A percentile compares a stretch with the other conserved stretches of the same genome.
Conservation (phyloP, 2,329 filamentous ascomycete genomes). For the Gnomoniopsis sp. region DNA sequence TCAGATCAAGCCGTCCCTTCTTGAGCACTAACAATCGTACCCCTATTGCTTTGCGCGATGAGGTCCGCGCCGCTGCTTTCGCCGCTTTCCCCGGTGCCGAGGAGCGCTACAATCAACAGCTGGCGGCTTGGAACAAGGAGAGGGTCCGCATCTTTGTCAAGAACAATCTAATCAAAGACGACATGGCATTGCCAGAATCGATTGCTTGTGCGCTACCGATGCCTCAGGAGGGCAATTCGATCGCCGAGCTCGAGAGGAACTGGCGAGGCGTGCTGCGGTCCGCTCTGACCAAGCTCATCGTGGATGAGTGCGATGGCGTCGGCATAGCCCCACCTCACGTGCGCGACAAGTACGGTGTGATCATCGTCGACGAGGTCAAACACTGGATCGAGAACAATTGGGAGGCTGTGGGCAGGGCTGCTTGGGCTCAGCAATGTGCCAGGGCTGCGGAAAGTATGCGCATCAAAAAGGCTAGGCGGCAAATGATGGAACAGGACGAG, state of each 20-base stretch:
- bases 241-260: conserved; percentile 19
- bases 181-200: conserved; percentile 35
- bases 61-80: conserved; percentile 53
- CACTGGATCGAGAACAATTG: conserved; percentile 40
- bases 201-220: conserved; percentile 40
- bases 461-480: conserved; percentile 2
- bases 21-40: neutral
- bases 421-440: conserved; percentile 20
- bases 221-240: conserved; percentile 16
- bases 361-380: conserved; percentile 37
- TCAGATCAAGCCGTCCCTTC: conserved; percentile 34
- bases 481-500: neutral
- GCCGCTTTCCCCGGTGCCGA: conserved; percentile 41
- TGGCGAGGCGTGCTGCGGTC: conserved; percentile 34
- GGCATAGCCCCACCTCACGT: conserved; percentile 21
- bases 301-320: conserved; percentile 39
- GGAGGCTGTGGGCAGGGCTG: conserved; percentile 28
- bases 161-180: conserved; percentile 24
- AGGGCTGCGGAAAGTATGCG: conserved; percentile 15
- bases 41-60: conserved; percentile 33
- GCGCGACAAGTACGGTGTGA: conserved; percentile 38
- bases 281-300: conserved; percentile 47
- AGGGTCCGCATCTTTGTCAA: conserved; percentile 26
- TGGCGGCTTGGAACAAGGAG: conserved; percentile 38
- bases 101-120: conserved; percentile 40